A percentile compares a stretch with the other conserved stretches of the same genome.
These are phyloP conservation scores for Schrenkiella parvula DNA, from an alignment of 345 rosid species.

Conservation along the genomic window DNA sequence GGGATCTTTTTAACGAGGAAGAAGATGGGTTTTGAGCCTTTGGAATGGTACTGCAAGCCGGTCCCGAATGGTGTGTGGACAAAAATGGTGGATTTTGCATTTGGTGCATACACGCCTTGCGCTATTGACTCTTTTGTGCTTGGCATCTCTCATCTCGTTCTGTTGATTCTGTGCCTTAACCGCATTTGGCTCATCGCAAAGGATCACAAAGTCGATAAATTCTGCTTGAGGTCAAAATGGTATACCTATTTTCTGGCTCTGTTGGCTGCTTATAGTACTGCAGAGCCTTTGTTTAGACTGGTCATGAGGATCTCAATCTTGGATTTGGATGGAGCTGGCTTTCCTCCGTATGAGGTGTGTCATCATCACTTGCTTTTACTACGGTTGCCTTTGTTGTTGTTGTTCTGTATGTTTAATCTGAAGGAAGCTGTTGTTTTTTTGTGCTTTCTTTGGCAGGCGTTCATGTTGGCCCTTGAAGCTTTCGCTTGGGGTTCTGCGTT, in stretches of 20 bases:
- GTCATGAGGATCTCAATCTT: constrained; percentile 78
- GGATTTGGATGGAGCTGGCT: constrained; percentile 65
- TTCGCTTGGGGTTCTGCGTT: constrained; percentile 80
- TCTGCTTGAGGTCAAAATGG: constrained; percentile 69
- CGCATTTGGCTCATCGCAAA: constrained; percentile 71
- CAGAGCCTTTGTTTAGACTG: constrained; percentile 84
- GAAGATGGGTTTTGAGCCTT: constrained; percentile 60
- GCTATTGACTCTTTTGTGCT: constrained; percentile 77
- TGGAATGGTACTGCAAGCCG: constrained; percentile 86
- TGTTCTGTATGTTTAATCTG: constrained; percentile 3
- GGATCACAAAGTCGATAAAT: constrained; percentile 61
- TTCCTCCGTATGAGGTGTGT: constrained; percentile 92
- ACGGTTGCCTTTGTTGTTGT: not conserved
- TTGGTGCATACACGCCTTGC: constrained; percentile 96
- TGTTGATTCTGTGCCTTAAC: constrained; percentile 64
- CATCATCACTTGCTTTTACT: not conserved
- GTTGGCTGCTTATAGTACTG: constrained; percentile 68
- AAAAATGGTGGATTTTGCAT: constrained; percentile 72
- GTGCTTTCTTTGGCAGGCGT: constrained; percentile 45
- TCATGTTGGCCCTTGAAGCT: constrained; percentile 68
- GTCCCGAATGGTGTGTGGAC: constrained; percentile 73
- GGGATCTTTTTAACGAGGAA: not conserved
- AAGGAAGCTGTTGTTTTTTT: not conserved
- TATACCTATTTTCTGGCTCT: constrained; percentile 63
- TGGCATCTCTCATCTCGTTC: constrained; percentile 56